Base-by-base conservation (phyloP, 352 stramenopile species). In the Phytophthora citrophthora region DNA sequence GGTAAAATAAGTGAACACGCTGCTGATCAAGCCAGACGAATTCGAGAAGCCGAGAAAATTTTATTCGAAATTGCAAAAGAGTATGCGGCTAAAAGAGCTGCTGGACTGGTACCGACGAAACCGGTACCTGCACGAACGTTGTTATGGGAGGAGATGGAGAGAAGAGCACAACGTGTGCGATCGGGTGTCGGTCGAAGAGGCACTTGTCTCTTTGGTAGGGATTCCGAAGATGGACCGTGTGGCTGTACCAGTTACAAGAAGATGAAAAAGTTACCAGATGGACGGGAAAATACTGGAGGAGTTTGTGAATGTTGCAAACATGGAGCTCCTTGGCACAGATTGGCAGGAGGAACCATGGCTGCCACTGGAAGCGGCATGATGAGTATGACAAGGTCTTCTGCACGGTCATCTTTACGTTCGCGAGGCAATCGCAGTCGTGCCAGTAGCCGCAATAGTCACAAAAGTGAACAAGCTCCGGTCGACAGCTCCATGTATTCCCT, bases 121-220 rank as follows among this genome's bases (percentile, higher is more conserved):
- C 86, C 86, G 1, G 81, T 93, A 15, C 86, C 86, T 0, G 84
- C 86, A 41, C 74, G 84, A 5, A 91, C 84, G 10, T 62, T 95
- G 36, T 54, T 95, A n/a, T 95, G 86, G 86, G 78, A 95, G 48
- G 86, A 95, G 48, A 69, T 92, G 55, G 81, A 86, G 20, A 55
- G 63, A 29, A 54, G 73, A 44, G 77, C 68, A n/a, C 68, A 83
- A 50, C 77, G 76, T 6, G 66, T 48, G 32, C 68, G 69, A 16
- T 10, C 46, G 12, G 40, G 70, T 8, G 53, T 80, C 8, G 84
- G 83, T 5, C 59, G 68, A 34, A 68, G 86, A 39, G 85, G 85
- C 5, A 76, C 82, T 26, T 95, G 86, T 69, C 36, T 93, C 16
- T 95, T 83, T 64, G 86, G 86, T 0, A 66, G 86, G 6, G 74